A percentile compares a stretch with the other conserved stretches of the same genome.
These are phyloP conservation scores for Zalaria sp. DNA, from an alignment of 2,329 filamentous ascomycete species.

Conservation along the genomic window DNA sequence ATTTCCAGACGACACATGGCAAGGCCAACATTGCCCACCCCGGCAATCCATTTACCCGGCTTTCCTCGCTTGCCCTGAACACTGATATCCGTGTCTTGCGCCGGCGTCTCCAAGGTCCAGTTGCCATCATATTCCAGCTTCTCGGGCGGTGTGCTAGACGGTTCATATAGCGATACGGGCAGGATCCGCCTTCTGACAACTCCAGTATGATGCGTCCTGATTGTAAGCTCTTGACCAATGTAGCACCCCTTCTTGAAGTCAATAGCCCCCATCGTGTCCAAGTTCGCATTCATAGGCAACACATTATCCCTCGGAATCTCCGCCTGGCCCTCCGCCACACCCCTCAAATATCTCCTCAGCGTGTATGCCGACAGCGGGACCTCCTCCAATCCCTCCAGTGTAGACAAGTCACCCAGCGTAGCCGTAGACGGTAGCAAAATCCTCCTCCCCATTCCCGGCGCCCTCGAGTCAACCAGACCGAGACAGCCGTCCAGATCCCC, in stretches of 20 bases:
- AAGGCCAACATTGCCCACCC: slow-evolving; percentile 74
- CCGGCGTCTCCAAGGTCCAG: slow-evolving; percentile 15
- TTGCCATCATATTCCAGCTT: slow-evolving; percentile 34
- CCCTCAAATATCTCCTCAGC: slow-evolving; percentile 62
- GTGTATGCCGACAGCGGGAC: slow-evolving; percentile 42
- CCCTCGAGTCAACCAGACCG: slow-evolving; percentile 23
- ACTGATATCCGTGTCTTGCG: slow-evolving; percentile 34
- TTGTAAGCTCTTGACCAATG: slow-evolving; percentile 90
- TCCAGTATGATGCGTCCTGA: slow-evolving; percentile 85
- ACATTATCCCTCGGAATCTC: slow-evolving; percentile 61
- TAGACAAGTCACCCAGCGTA: slow-evolving; percentile 11
- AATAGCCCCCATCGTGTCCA: slow-evolving; percentile 73
- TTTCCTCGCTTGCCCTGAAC: slow-evolving; percentile 37
- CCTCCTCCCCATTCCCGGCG: slow-evolving; percentile 21
- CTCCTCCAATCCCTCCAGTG: slow-evolving; percentile 26
- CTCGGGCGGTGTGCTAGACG: slow-evolving; percentile 24
- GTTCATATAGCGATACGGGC: slow-evolving; percentile 59
- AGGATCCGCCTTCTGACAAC: slow-evolving; percentile 84
- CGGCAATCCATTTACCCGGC: slow-evolving; percentile 66
- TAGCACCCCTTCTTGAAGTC: slow-evolving; percentile 97
- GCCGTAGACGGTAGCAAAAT: slow-evolving; percentile 18
- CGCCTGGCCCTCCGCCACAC: slow-evolving; percentile 69
- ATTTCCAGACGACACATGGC: slow-evolving; percentile 76
- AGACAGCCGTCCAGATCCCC: slow-evolving; percentile 14
- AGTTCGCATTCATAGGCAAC: slow-evolving; percentile 76